These are phyloP conservation scores for Garcia nutans DNA, from an alignment of 345 rosid species.

Conservation along the genomic window DNA sequence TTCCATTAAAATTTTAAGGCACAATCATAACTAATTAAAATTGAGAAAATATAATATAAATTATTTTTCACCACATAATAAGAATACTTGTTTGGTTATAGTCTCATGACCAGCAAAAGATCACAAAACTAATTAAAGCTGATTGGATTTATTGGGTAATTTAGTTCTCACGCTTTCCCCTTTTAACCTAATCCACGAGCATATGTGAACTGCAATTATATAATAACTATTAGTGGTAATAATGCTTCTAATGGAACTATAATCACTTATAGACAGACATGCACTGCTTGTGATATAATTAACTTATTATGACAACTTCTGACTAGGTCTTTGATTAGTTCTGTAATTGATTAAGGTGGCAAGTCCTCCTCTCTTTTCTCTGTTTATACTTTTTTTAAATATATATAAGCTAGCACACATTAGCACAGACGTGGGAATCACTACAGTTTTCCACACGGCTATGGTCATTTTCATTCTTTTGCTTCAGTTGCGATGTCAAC, in stretches of 20 bases:
- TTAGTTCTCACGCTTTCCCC: background rate
- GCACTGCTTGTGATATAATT: background rate
- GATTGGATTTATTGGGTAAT: conserved; percentile 7
- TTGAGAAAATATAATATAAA: too few relatives aligned
- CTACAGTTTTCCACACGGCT: background rate
- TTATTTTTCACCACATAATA: too few relatives aligned
- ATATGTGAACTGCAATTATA: background rate
- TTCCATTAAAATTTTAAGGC: too few relatives aligned
- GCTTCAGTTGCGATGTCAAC: conserved; percentile 10
- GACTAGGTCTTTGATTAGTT: too few relatives aligned
- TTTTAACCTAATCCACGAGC: background rate
- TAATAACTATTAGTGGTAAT: background rate
- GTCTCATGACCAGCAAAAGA: conserved; percentile 10
- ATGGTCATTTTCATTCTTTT: background rate
- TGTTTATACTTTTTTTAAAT: background rate
- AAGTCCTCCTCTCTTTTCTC: background rate
- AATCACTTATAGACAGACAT: conserved; percentile 3
- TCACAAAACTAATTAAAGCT: background rate
- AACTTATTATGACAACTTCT: background rate
- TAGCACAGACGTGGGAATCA: background rate
- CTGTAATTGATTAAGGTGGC: background rate
- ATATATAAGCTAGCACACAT: background rate
- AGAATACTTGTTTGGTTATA: background rate
- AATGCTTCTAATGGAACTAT: background rate
- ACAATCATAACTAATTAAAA: too few relatives aligned